A percentile compares a stretch with the other conserved stretches of the same genome.
Conservation (phyloP, 2,329 filamentous ascomycete genomes). For the Fusarium solani-melongenae region DNA sequence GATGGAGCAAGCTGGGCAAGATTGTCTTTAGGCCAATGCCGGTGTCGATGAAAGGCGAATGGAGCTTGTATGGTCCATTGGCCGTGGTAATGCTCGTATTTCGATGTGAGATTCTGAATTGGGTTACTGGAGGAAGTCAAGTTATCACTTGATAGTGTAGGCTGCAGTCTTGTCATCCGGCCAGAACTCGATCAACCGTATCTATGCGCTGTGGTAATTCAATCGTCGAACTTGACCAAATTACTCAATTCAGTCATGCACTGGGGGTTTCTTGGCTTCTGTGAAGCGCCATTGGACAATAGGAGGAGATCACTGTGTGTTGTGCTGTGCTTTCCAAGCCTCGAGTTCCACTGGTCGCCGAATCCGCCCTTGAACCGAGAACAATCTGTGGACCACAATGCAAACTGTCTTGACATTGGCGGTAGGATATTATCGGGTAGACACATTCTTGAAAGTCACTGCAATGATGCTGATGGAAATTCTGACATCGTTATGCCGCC, state of each 20-base stretch:
- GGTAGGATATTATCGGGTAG: background rate
- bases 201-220: background rate
- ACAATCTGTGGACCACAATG: background rate
- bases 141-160: background rate
- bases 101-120: background rate
- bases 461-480: background rate
- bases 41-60: slow-evolving; percentile 11
- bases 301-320: background rate
- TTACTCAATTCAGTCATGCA: background rate
- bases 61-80: background rate
- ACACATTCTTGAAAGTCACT: slow-evolving; percentile 23
- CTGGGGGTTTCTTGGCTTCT: background rate
- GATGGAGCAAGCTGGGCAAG: background rate
- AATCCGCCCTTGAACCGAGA: background rate
- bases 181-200: fast-evolving
- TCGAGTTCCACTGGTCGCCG: background rate
- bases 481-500: slow-evolving; percentile 31
- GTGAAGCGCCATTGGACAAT: background rate
- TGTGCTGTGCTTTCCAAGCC: background rate
- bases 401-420: background rate
- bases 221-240: background rate
- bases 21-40: background rate
- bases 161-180: background rate
- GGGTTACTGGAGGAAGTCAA: background rate
- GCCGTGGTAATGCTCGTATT: background rate